Evolutionary conservation across 2,329 filamentous ascomycete genomes (phyloP).

Genomic region (Aureobasidium namibiae): DNA sequence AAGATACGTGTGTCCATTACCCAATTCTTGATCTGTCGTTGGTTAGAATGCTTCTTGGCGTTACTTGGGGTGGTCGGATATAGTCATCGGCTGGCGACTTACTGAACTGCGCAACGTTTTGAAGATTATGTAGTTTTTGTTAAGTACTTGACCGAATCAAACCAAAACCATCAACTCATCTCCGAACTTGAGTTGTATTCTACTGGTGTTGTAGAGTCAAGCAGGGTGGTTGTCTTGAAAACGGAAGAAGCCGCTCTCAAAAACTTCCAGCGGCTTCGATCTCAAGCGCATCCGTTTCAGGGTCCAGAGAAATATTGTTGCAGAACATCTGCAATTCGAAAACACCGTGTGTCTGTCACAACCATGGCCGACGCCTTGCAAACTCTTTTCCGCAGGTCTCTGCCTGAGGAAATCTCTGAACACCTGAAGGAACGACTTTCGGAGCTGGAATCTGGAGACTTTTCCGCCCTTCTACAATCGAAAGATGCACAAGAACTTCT

Average conservation of each 20-base stretch:
- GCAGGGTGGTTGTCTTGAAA: too few relatives aligned
- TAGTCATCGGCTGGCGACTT: background rate
- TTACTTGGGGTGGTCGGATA: background rate
- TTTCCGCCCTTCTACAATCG: slow-evolving; percentile 30
- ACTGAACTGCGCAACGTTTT: background rate
- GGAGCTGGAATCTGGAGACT: slow-evolving; percentile 35
- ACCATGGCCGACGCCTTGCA: slow-evolving; percentile 30
- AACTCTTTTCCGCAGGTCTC: slow-evolving; percentile 30
- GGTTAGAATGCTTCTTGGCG: background rate
- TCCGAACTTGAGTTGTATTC: too few relatives aligned
- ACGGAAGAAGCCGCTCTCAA: background rate
- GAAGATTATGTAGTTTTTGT: background rate
- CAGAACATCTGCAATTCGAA: background rate
- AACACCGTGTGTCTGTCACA: background rate
- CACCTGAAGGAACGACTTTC: slow-evolving; percentile 30
- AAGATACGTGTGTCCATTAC: too few relatives aligned
- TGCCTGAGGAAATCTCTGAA: slow-evolving; percentile 35
- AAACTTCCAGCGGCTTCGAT: slow-evolving; percentile 2
- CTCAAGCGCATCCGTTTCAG: background rate
- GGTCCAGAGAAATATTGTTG: slow-evolving; percentile 9
- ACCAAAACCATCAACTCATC: background rate
- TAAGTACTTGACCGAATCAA: background rate
- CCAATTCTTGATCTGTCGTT: too few relatives aligned
- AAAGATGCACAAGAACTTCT: slow-evolving; percentile 34
- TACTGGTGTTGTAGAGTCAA: too few relatives aligned